Evolutionary conservation across 2,329 filamentous ascomycete genomes (phyloP), one percentile per base, ranked within the genome.

Genomic region (Metarhizium sp.): DNA sequence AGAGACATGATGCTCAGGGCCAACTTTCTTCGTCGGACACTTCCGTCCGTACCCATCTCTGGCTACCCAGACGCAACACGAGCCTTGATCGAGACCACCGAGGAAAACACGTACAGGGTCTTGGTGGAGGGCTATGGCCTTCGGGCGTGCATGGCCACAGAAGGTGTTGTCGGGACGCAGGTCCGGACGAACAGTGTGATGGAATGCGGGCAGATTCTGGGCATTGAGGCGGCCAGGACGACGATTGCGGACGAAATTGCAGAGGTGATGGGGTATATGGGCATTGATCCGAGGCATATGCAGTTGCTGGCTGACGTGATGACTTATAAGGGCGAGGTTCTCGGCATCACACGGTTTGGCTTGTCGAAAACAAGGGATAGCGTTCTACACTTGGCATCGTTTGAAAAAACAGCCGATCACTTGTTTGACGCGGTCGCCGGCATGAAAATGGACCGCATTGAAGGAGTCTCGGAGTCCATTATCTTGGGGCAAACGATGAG

Each of bases 371-470:
- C 96, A 87, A 81, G 92, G 53, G 92, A 97, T 70, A 88, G 83
- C 16, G 92, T 97, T 14, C 76, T 97, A 54, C 94, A 97, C 71
- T 79, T 97, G 13, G 92, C 94, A 0, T 92, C 87, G 25, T 99
- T 99, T 67, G 94, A 99, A 73, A 97, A 97, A 80, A 97, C 94
- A 48, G 91, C 92, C 0, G 94, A 99, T 68, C 92, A 97, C 72
- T 73, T 99, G 42, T 99, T 97, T 66, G 92, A 96, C 60, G 94
- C 94, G 3, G 92, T 92, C 11, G 88, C 90, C 6, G 85, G 86
- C 55, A 94, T 94, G 78, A 96, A 96, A 76, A 86, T 82, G 25
- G 92, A 99, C 72, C 79, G 58, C 13, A 94, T 99, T 58, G 89
- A 95, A 69, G 94, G 94, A 64, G 94, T 99, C 10, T 88, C 84